Evolutionary conservation across 2,329 filamentous ascomycete species (phyloP), one percentile per base, ranked within the genome.

Genomic region (Trichoderma arundinaceum): DNA sequence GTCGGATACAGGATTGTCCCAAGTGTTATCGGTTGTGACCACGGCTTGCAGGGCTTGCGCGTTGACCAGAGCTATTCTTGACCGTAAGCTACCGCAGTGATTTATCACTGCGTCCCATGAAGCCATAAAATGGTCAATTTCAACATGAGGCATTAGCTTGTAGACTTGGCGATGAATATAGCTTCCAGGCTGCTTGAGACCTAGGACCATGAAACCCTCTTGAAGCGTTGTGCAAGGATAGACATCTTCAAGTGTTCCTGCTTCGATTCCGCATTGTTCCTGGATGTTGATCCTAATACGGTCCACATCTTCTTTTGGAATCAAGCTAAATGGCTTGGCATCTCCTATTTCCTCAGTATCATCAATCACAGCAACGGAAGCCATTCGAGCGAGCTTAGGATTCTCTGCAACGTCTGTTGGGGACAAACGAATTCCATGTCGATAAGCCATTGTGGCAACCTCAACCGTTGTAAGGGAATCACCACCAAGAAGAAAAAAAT

Each of bases 81-180:
- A 65, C 12, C 67, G 59, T 6, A 68, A 35, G 19, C 48, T 67
- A 13, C 39, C 44, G 7, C 65, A 64, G 4, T 22, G 28, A 8
- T 48, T 39, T n/a, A 63, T 38, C 13, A 57, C 64, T 17, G 7
- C 12, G 2, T 68, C 63, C 75, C 74, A 77, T 1, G 75, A 72
- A 1, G 66, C 61, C 66, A 32, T 44, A 19, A 64, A 64, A 7
- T 15, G 44, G 13, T 64, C 62, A 44, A 58, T 28, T 12, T 61
- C 41, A 35, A 59, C 59, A 33, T 46, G 39, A 1, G 61, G 51
- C 43, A 41, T 33, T 7, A 62, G 17, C 28, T 39, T 64, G 17
- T 61, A 61, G 7, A 61, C 53, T 19, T 61, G 54, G 1, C 63
- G 56, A 39, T 60, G 56, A 52, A 65, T 61, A 17, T 65, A 65